These are phyloP conservation scores for Rhododendron ferrugineum DNA, from an alignment of 148 eudicot species.

Conservation along the genomic window DNA sequence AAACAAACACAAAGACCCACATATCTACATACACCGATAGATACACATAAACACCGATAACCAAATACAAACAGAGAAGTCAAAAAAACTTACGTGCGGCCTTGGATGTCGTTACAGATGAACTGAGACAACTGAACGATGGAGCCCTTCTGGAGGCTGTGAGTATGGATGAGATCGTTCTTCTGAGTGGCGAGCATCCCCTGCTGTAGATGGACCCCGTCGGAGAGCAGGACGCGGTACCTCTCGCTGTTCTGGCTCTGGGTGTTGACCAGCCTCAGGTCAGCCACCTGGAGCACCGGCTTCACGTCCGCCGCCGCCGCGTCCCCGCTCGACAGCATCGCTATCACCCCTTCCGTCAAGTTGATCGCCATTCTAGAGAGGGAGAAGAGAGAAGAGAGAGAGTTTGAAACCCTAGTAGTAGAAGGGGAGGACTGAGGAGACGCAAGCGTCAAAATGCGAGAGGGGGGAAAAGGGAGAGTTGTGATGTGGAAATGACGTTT, in stretches of 20 bases:
- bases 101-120: slow-evolving; percentile 41
- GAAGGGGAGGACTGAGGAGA: not conserved
- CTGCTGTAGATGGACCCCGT: slow-evolving; percentile 53
- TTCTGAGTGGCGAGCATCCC: slow-evolving; percentile 81
- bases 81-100: slow-evolving; percentile 27
- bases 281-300: slow-evolving; percentile 56
- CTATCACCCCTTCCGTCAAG: slow-evolving; percentile 48
- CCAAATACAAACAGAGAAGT: no score
- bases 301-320: slow-evolving; percentile 15
- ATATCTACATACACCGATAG: not conserved
- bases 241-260: slow-evolving; percentile 34
- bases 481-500: not conserved
- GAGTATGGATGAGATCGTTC: slow-evolving; percentile 41
- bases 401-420: not conserved
- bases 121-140: slow-evolving; percentile 42
- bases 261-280: slow-evolving; percentile 43
- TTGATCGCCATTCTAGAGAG: slow-evolving; percentile 21
- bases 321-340: slow-evolving; percentile 28
- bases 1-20: not conserved
- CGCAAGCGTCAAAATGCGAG: not conserved
- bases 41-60: no score
- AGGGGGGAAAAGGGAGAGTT: not conserved
- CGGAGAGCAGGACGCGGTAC: slow-evolving; percentile 57
- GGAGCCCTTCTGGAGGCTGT: slow-evolving; percentile 55
- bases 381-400: not conserved